Evolutionary conservation across 352 stramenopile species (phyloP).

Genomic region (Globisporangium spiculum): DNA sequence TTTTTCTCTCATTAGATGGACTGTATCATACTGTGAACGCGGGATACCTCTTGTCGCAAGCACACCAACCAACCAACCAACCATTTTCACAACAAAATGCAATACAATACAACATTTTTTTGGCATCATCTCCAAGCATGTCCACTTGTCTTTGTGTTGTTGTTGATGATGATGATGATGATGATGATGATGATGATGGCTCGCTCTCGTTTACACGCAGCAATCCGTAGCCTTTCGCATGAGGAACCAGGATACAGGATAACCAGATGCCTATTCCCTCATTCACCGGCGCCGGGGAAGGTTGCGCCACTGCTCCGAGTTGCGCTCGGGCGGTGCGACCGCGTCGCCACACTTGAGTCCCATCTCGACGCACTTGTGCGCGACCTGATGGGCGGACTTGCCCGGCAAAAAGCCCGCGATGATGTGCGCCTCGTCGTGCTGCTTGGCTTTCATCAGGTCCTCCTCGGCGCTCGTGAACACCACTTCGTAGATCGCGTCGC

Average conservation of each 20-base stretch:
- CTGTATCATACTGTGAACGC: constrained; percentile 4
- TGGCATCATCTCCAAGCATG: background rate
- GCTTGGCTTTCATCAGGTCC: constrained; percentile 37
- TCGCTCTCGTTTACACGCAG: background rate
- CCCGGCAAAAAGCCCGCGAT: constrained; percentile 33
- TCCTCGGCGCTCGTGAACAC: constrained; percentile 53
- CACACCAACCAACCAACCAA: background rate
- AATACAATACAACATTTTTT: background rate
- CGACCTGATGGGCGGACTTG: constrained; percentile 36
- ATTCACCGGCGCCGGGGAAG: background rate
- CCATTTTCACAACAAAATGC: background rate
- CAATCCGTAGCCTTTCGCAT: background rate
- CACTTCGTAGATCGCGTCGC: constrained; percentile 23
- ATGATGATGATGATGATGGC: background rate
- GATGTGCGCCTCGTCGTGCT: constrained; percentile 37
- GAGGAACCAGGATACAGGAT: background rate
- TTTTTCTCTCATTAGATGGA: constrained; percentile 4
- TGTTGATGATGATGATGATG: no score
- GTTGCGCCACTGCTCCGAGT: constrained; percentile 47
- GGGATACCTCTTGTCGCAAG: background rate
- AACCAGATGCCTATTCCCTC: background rate
- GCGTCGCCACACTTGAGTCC: constrained; percentile 44
- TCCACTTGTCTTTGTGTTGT: background rate
- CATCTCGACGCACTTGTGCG: constrained; percentile 53
- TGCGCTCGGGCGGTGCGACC: constrained; percentile 25